Base-by-base conservation (phyloP, 1,284 basidiomycete genomes). In the Rhodotorula sp. region DNA sequence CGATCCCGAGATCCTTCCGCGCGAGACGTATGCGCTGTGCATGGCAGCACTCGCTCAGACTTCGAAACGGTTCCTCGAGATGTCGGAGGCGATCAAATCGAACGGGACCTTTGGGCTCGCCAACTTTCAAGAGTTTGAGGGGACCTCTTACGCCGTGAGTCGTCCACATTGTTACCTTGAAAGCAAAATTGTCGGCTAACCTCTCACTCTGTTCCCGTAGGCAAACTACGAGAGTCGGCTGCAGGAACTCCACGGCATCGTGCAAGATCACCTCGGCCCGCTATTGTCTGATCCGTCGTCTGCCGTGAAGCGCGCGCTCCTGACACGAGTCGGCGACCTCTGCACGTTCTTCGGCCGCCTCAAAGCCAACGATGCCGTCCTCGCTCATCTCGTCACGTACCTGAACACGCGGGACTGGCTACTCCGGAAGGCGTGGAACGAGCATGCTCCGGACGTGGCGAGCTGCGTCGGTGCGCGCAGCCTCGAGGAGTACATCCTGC, bases 341-440 rank as follows among this genome's bases (percentile, higher is more conserved):
- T 97, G 94, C 79, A 88, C 93, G 64, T 97, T 99, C 83, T 88
- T 99, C 50, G 95, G 95, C 4, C 84, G 92, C 34, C 90, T 93
- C 79, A 90, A 89, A 79, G 95, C 97, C 1, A 95, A 97, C 81
- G 95, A 99, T 77, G 90, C 95, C 5, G 84, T 99, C 10, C 84
- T 99, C 28, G 94, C 93, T 76, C 95, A 99, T 80, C 95, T 99
- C 89, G 95, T 99, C 80, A 99, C 97, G 0, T 99, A 97, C 79
- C 85, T 99, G 76, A 99, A 99, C 79, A 95, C 98, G 78, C 85
- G 91, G 16, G 80, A 82, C 47, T 98, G 95, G 95, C 82, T 91
- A 31, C 83, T 99, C 58, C 86, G 97, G 2, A 87, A 89, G 74
- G 91, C 92, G 0, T 98, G 99, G 80, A 97, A 98, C 78, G 93